Conservation (phyloP, 2,329 filamentous ascomycete species). For the Alternaria brassicae region DNA sequence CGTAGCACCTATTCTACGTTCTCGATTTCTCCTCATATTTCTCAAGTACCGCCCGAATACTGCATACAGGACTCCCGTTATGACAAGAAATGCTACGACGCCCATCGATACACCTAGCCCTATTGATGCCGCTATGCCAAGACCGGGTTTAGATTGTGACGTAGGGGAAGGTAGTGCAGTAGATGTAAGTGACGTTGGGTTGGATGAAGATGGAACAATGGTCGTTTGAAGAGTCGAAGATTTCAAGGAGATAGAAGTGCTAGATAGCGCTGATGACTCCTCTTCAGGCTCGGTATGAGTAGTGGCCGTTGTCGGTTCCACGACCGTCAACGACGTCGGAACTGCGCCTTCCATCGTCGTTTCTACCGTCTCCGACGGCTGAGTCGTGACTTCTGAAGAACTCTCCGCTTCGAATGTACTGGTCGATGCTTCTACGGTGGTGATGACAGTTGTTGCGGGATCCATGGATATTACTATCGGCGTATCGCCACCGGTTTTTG, state of each 20-base stretch:
- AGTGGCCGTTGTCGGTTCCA: background rate
- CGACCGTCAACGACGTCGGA: background rate
- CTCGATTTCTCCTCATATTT: background rate
- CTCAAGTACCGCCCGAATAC: background rate
- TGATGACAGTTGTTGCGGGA: background rate
- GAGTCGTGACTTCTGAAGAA: background rate
- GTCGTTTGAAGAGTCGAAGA: background rate
- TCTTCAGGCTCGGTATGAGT: background rate
- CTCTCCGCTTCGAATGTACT: background rate
- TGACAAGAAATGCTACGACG: background rate
- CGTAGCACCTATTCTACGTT: background rate
- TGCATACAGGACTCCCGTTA: background rate
- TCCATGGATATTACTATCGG: constrained; percentile 10
- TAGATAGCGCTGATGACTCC: background rate
- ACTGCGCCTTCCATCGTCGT: background rate
- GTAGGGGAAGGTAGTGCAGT: background rate
- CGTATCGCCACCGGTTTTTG: background rate
- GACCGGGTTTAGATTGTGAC: background rate
- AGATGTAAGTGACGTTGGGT: background rate
- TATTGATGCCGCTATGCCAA: background rate
- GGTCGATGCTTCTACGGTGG: background rate
- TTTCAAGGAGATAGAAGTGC: background rate
- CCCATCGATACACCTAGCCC: constrained; percentile 9
- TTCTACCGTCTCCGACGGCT: background rate
- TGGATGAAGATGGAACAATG: background rate